Conservation (phyloP, 1,139 yeast species). For the Debaryomyces robertsiae region DNA sequence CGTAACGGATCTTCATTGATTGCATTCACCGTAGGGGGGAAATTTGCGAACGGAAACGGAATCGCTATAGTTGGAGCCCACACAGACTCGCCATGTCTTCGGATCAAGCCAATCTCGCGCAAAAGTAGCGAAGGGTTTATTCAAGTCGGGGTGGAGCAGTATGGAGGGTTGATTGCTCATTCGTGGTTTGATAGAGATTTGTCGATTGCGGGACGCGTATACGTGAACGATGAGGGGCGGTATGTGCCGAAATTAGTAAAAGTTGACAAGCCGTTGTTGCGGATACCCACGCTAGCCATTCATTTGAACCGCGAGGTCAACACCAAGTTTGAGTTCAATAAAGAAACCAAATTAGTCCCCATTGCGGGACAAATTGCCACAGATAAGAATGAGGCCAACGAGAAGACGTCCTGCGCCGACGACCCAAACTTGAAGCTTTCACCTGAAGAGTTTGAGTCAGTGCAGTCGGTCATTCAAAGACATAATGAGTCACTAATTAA, state of each 20-base stretch:
- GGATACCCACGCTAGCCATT: slow-evolving; percentile 94
- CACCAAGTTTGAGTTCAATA: slow-evolving; percentile 83
- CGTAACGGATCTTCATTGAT: slow-evolving; percentile 86
- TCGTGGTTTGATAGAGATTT: slow-evolving; percentile 93
- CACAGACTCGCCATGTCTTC: slow-evolving; percentile 90
- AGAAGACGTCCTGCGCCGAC: slow-evolving; percentile 41
- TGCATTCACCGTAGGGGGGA: slow-evolving; percentile 79
- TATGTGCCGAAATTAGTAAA: slow-evolving; percentile 71
- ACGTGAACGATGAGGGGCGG: slow-evolving; percentile 56
- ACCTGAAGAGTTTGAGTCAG: slow-evolving; percentile 62
- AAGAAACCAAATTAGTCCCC: slow-evolving; percentile 84
- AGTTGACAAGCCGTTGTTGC: slow-evolving; percentile 77
- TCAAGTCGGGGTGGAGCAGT: slow-evolving; percentile 91
- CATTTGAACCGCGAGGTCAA: slow-evolving; percentile 82
- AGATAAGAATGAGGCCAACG: slow-evolving; percentile 30
- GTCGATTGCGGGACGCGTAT: slow-evolving; percentile 89
- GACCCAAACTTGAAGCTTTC: slow-evolving; percentile 47
- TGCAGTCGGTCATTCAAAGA: slow-evolving; percentile 66
- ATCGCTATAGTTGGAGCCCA: slow-evolving; percentile 91
- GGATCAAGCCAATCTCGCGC: slow-evolving; percentile 88
- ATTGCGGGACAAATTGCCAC: slow-evolving; percentile 70
- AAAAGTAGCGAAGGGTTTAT: slow-evolving; percentile 72
- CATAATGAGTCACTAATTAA: slow-evolving; percentile 74
- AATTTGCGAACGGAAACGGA: slow-evolving; percentile 80
- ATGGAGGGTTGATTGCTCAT: slow-evolving; percentile 95